Conservation (phyloP, 805 yeast species). For the Metschnikowia colocasiae region DNA sequence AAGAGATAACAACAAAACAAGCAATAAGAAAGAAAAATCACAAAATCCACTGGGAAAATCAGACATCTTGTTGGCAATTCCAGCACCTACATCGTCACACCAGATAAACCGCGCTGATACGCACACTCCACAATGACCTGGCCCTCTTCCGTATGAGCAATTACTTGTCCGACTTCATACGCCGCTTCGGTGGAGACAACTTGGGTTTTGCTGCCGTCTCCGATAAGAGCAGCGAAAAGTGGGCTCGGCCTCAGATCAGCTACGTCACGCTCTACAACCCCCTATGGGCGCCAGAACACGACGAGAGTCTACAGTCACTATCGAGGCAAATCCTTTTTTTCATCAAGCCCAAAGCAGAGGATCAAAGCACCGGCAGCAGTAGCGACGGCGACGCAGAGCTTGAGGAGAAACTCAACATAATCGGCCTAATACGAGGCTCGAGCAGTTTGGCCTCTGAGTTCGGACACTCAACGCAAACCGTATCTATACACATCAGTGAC, state of each 20-base stretch:
- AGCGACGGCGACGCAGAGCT: neutral
- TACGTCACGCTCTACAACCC: slow-evolving; percentile 35
- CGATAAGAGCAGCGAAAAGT: neutral
- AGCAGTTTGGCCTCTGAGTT: slow-evolving; percentile 30
- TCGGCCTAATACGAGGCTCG: slow-evolving; percentile 38
- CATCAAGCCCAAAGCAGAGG: slow-evolving; percentile 15
- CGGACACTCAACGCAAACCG: slow-evolving; percentile 12
- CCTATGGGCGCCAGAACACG: slow-evolving; percentile 20
- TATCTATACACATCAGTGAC: slow-evolving; percentile 24
- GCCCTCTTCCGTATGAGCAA: slow-evolving; percentile 21
- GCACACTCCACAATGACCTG: neutral
- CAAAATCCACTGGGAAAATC: too few relatives aligned
- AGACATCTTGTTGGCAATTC: neutral
- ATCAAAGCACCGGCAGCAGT: neutral
- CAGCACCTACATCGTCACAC: neutral
- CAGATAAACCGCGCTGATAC: neutral
- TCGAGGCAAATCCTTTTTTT: slow-evolving; percentile 33
- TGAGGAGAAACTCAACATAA: slow-evolving; percentile 26
- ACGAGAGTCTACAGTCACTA: slow-evolving; percentile 30
- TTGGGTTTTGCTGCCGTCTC: slow-evolving; percentile 9
- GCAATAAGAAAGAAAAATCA: neutral
- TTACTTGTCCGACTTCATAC: slow-evolving; percentile 31
- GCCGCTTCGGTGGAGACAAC: slow-evolving; percentile 21
- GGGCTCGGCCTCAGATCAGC: slow-evolving; percentile 14
- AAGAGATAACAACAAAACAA: neutral